Conservation (phyloP, 2,329 filamentous ascomycete genomes). For the Leptoxyphium fumago region DNA sequence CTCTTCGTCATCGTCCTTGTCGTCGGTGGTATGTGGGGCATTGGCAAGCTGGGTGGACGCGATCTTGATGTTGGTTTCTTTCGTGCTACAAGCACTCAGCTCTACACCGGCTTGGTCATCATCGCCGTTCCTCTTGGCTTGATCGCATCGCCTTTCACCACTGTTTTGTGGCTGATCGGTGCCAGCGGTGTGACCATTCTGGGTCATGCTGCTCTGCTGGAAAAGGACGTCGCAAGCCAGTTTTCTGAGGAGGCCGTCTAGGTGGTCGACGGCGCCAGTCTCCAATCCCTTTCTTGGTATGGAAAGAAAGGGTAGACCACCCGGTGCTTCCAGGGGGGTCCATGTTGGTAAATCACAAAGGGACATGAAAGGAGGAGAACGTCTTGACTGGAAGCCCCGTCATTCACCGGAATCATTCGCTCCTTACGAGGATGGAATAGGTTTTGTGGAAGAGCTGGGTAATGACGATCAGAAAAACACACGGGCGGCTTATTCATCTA, state of each 20-base stretch:
- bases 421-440: constrained; percentile 44
- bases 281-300: constrained; percentile 45
- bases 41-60: constrained; percentile 75
- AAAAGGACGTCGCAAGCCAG: constrained; percentile 99
- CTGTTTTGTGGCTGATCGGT: constrained; percentile 88
- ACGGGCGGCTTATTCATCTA: too few relatives aligned
- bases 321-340: constrained; percentile 39
- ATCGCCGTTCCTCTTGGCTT: constrained; percentile 74
- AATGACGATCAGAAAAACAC: constrained; percentile 39
- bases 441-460: constrained; percentile 3
- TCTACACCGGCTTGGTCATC: constrained; percentile 78
- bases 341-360: constrained; percentile 8
- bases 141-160: constrained; percentile 69
- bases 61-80: constrained; percentile 78
- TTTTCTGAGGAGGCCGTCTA: constrained; percentile 99
- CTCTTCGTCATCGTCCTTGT: constrained; percentile 89
- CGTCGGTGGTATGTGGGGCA: constrained; percentile 73
- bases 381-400: constrained; percentile 29
- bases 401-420: constrained; percentile 18
- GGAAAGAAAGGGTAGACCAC: constrained; percentile 82
- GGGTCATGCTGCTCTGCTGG: constrained; percentile 88
- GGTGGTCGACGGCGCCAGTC: constrained; percentile 97
- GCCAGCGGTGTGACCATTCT: constrained; percentile 87
- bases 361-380: constrained; percentile 45
- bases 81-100: constrained; percentile 75